Base-by-base conservation (phyloP, 2,329 filamentous ascomycete species). In the Diaporthe capsici region DNA sequence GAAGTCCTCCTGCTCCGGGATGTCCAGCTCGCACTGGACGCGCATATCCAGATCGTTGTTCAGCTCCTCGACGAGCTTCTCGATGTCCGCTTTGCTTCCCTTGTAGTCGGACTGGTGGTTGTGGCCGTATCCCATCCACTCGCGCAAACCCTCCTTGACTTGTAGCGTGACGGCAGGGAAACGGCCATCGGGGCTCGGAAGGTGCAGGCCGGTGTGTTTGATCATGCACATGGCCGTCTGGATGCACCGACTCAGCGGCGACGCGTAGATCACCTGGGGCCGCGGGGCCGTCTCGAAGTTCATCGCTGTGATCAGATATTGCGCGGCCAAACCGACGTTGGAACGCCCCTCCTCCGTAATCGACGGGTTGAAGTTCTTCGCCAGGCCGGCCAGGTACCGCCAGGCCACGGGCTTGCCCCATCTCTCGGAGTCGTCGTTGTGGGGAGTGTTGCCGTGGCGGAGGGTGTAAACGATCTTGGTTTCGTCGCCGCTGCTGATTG, bases 101-200 rank as follows among this genome's bases (percentile, higher is more conserved):
- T 61, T 53, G 2, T 70, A 61, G 70, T 76, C 75, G 7, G 75
- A 57, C 47, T 75, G 55, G 70, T 76, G 75, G 2, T 55, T 42
- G 20, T 76, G 75, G 44, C 65, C 61, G n/a, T 63, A 75, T 6
- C 75, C 75, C 73, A 72, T 75, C 75, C 75, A 76, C 61, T 76
- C 75, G 28, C 75, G 75, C 13, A 76, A 70, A 20, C 75, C 73
- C 13, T 76, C 75, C 44, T 75, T 75, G 61, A 76, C 28, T 13
- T 51, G 37, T 22, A 76, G 70, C 10, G 22, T 34, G 3, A 73
- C n/a, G 1, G 37, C 22, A 3, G 22, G 12, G 3, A 17, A 22
- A 2, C 17, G 5, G 13, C 28, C 28, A 13, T 44, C 70, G 10
- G 10, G 13, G 0, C 12, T 17, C 4, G 28, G 55, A 20, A 8